Percentiles rank a stretch among this genome's conserved stretches.
These are phyloP conservation scores for Curvularia lunata DNA, from an alignment of 2,329 filamentous ascomycete genomes.

Conservation along the genomic window DNA sequence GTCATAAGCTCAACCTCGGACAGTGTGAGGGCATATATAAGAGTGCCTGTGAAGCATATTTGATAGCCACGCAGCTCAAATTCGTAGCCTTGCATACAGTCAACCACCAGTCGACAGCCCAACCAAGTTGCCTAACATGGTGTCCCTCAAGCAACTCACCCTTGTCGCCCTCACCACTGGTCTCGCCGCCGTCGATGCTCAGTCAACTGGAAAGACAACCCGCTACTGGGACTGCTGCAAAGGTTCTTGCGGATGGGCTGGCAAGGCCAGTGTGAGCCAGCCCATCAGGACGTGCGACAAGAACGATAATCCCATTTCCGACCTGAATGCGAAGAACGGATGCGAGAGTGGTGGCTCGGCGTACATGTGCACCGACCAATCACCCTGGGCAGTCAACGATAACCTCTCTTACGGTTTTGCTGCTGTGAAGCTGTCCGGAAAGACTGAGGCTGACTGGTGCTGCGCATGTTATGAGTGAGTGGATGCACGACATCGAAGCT, in stretches of 20 bases:
- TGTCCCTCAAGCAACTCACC: constrained; percentile 39
- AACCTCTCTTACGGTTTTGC: constrained; percentile 69
- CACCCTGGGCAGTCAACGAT: constrained; percentile 66
- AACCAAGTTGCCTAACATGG: constrained; percentile 23
- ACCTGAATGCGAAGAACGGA: constrained; percentile 58
- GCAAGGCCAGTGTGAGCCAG: constrained; percentile 61
- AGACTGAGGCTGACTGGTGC: constrained; percentile 66
- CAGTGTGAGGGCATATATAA: constrained; percentile 9
- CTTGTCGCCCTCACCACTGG: constrained; percentile 37
- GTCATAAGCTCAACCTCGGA: neutral
- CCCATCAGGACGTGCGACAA: constrained; percentile 64
- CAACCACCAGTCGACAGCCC: neutral
- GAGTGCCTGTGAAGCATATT: neutral
- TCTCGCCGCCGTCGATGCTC: constrained; percentile 36
- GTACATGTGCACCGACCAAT: constrained; percentile 66
- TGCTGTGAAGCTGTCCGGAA: constrained; percentile 62
- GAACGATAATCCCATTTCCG: constrained; percentile 61
- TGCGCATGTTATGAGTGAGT: constrained; percentile 66
- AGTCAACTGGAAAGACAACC: constrained; percentile 42
- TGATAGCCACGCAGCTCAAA: neutral
- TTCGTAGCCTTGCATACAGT: neutral
- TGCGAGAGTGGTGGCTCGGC: constrained; percentile 64
- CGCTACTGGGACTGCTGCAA: constrained; percentile 70
- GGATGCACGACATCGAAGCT: neutral
- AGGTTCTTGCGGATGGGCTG: constrained; percentile 67